Evolutionary conservation across 495 filamentous ascomycete genomes (phyloP).

Genomic region (Lentithecium fluviatile): DNA sequence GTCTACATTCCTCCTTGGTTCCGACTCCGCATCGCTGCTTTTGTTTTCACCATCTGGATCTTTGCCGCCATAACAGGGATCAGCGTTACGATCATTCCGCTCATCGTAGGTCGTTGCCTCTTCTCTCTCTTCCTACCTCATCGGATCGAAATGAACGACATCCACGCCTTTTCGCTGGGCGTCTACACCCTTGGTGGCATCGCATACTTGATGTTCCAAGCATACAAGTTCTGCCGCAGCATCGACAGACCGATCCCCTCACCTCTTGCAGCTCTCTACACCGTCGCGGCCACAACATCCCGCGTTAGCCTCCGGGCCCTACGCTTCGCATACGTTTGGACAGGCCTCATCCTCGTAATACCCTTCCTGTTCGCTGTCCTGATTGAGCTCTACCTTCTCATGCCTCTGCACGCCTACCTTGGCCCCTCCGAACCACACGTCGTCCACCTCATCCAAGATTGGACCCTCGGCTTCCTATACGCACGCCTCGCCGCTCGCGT

Average conservation of each 20-base stretch:
- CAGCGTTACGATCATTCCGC: constrained; percentile 76
- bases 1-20: constrained; percentile 92
- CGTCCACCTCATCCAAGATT: constrained; percentile 86
- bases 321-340: constrained; percentile 67
- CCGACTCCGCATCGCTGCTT: constrained; percentile 71
- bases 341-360: constrained; percentile 68
- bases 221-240: constrained; percentile 49
- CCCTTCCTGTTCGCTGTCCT: constrained; percentile 79
- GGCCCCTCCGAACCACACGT: constrained; percentile 58
- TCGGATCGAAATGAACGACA: constrained; percentile 77
- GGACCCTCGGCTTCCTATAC: constrained; percentile 91
- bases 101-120: constrained; percentile 77
- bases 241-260: constrained; percentile 29
- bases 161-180: constrained; percentile 92
- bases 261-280: constrained; percentile 19
- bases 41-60: constrained; percentile 87
- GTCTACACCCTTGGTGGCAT: constrained; percentile 71
- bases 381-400: constrained; percentile 83
- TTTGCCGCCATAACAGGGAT: constrained; percentile 95
- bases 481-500: constrained; percentile 78
- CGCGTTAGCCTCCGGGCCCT: constrained; percentile 28
- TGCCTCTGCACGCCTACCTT: constrained; percentile 81
- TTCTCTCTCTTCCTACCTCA: constrained; percentile 66
- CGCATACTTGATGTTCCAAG: constrained; percentile 51
- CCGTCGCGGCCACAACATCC: constrained; percentile 13